Base-by-base conservation (phyloP, 192 early-diverging fungal genomes). In the Funneliformis geosporum region DNA sequence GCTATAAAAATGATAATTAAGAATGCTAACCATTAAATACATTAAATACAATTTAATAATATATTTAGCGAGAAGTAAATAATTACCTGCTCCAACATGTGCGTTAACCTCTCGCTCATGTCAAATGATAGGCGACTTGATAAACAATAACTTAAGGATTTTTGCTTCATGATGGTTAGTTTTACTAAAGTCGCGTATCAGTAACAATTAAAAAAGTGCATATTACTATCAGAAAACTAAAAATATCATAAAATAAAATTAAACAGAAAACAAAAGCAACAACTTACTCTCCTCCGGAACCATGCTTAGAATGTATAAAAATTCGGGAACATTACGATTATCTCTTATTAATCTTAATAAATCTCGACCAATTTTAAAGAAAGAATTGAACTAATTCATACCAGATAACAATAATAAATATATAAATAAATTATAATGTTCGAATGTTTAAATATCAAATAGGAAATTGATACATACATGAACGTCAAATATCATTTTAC, bases 341-440 rank as follows among this genome's bases (percentile, higher is more conserved):
- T 72, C 70, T 27, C 10, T 27, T 46, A 72, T 50, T 27, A 72
- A 50, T 72, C 70, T 44, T 47, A 47, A 50, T 27, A 72, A 16
- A 55, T 72, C 70, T 47, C 70, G 10, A 1, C 70, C 70, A 1
- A 72, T 72, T 28, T 47, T 72, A 50, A 72, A 72, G 27, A 33
- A 47, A 23, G 43, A 23, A 25, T 25, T 47, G 33, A 50, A 72
- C 70, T 72, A 46, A n/a, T 27, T 47, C 27, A 47, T 40, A 33
- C 6, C 4, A 21, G 21, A 46, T 5, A 18, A 72, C 7, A 70
- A 25, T 10, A 50, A n/a, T 47, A 70, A n/a, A 27, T 50, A 33
- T 18, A 68, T 16, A 40, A 68, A 68, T 65, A 65, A 66, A 66
- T 1, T 9, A 25, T 33, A 33, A 66, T 33, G 18, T 33, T 33